Conservation (phyloP, 768 basidiomycete species). For the Rubroboletus pulcherrimus region DNA sequence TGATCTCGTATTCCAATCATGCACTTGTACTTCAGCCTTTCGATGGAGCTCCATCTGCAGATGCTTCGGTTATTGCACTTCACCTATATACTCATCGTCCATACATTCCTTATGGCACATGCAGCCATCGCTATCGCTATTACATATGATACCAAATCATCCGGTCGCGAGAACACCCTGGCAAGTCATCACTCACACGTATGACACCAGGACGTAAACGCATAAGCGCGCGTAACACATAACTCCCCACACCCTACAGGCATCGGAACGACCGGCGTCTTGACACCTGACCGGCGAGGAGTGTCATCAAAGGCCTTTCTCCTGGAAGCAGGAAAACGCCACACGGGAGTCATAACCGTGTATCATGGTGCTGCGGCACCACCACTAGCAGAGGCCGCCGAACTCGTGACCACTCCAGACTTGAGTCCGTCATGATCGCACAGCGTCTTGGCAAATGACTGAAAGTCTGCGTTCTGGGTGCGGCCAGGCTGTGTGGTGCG, state of each 20-base stretch:
- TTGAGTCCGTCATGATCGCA: constrained; percentile 36
- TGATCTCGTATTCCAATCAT: no score
- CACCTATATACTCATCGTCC: constrained; percentile 8
- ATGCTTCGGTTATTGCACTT: background rate
- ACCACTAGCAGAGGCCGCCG: background rate
- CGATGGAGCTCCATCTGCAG: no score
- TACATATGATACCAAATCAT: constrained; percentile 21
- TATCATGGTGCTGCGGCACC: constrained; percentile 15
- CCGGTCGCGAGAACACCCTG: background rate
- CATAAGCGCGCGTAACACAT: constrained; percentile 3
- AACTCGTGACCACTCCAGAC: constrained; percentile 5
- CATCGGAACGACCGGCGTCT: constrained; percentile 22
- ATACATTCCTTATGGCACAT: constrained; percentile 4
- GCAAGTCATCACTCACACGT: background rate
- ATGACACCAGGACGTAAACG: constrained; percentile 9
- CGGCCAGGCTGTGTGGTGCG: constrained; percentile 31
- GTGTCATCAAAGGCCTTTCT: background rate
- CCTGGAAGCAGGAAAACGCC: background rate
- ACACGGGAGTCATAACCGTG: background rate
- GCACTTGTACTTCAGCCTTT: no score
- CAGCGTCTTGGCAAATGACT: constrained; percentile 46
- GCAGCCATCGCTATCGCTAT: constrained; percentile 2
- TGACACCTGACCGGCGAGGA: constrained; percentile 11
- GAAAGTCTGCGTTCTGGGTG: constrained; percentile 50
- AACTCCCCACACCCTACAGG: constrained; percentile 16